phyloP scores from a whole-genome alignment of 1,284 basidiomycete genomes.

The Irpex sp. region DNA sequence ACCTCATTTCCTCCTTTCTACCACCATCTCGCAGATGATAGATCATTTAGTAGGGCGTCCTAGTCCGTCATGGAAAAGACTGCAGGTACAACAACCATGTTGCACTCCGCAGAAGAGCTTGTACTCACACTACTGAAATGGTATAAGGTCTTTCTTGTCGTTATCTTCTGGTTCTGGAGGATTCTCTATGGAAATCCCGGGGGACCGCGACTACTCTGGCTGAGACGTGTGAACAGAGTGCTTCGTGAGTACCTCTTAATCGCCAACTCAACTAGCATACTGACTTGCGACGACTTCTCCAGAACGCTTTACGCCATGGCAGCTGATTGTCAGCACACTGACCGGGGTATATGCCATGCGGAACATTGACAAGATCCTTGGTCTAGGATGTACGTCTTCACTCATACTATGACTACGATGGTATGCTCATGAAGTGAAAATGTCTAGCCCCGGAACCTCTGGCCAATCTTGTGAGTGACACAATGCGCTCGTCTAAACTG shows the following conservation, averaged over 20 bases:
- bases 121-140: constrained; percentile 6
- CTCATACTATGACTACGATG: background rate
- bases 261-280: background rate
- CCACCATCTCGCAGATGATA: constrained; percentile 27
- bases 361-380: constrained; percentile 86
- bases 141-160: constrained; percentile 74
- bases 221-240: constrained; percentile 54
- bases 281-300: background rate
- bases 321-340: constrained; percentile 83
- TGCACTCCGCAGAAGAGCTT: background rate
- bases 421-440: background rate
- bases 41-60: constrained; percentile 35
- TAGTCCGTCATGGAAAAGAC: constrained; percentile 35
- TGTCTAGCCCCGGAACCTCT: constrained; percentile 86
- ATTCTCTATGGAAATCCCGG: constrained; percentile 67
- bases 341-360: constrained; percentile 83
- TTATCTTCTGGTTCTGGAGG: constrained; percentile 87
- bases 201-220: constrained; percentile 63
- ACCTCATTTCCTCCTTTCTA: constrained; percentile 4
- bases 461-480: constrained; percentile 67
- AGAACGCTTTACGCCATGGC: constrained; percentile 94
- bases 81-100: constrained; percentile 25
- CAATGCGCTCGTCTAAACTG: background rate
- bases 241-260: constrained; percentile 42
- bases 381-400: constrained; percentile 68